A percentile compares a stretch with the other conserved stretches of the same genome.
phyloP scores from a whole-genome alignment of 768 basidiomycete genomes.

The Trametes punicea region DNA sequence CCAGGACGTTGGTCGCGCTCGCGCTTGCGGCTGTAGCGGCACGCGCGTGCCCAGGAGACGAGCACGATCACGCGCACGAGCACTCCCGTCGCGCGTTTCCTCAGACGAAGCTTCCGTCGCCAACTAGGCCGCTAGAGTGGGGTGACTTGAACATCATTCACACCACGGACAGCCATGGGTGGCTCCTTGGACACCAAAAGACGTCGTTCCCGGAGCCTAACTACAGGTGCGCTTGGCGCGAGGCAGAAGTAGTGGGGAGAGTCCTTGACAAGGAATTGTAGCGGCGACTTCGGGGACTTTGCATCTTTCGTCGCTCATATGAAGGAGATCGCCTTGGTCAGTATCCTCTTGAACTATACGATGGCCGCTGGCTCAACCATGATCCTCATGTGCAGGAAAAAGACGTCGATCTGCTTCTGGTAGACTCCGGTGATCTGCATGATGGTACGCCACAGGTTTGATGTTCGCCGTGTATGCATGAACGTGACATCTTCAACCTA shows the following conservation, averaged over 20 bases:
- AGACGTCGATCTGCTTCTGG: conserved; percentile 78
- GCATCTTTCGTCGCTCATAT: conserved; percentile 83
- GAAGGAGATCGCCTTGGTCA: conserved; percentile 66
- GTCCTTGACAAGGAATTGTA: conserved; percentile 8
- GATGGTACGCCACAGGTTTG: conserved; percentile 56
- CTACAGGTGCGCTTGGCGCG: conserved; percentile 45
- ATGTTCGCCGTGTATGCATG: too few species aligned
- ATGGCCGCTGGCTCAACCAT: not conserved
- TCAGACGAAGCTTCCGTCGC: conserved; percentile 45
- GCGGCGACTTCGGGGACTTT: conserved; percentile 77
- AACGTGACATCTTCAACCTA: conserved; percentile 28
- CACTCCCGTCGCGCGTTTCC: conserved; percentile 36
- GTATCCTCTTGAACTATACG: not conserved
- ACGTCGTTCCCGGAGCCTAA: conserved; percentile 69
- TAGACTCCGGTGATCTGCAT: conserved; percentile 79
- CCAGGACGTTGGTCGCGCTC: conserved; percentile 10
- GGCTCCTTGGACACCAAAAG: conserved; percentile 85
- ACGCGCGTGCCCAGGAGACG: conserved; percentile 26
- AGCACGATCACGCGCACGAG: conserved; percentile 32
- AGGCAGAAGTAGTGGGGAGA: not conserved
- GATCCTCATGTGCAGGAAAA: conserved; percentile 40
- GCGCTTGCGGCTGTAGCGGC: conserved; percentile 18
- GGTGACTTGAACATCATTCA: conserved; percentile 86
- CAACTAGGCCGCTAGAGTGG: conserved; percentile 72
- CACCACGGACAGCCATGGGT: conserved; percentile 82